These are phyloP conservation scores for Xylaria curta DNA, from an alignment of 495 filamentous ascomycete species.

Conservation along the genomic window DNA sequence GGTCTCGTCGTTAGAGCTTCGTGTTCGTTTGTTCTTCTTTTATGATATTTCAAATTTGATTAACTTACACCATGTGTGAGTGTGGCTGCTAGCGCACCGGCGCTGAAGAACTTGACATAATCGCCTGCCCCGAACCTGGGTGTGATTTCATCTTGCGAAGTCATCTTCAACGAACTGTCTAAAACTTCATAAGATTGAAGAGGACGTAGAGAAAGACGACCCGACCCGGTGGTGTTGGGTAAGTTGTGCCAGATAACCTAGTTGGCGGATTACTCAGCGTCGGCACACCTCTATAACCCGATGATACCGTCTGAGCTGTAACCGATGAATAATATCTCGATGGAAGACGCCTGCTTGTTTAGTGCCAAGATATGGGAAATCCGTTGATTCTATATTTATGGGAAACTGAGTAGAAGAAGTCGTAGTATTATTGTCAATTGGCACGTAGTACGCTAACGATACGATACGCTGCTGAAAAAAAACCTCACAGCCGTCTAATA, in stretches of 20 bases:
- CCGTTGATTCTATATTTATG: background rate
- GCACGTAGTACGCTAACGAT: background rate
- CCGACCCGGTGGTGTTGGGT: background rate
- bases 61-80: conserved; percentile 79
- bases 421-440: background rate
- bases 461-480: background rate
- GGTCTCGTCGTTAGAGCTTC: background rate
- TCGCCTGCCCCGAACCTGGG: conserved; percentile 37
- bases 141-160: conserved; percentile 28
- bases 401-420: background rate
- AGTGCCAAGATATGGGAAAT: background rate
- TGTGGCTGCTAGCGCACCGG: conserved; percentile 83
- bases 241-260: background rate
- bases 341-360: background rate
- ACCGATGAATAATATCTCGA: background rate
- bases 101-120: conserved; percentile 79
- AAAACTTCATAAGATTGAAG: background rate
- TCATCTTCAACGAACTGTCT: conserved; percentile 25
- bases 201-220: background rate
- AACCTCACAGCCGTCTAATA: background rate
- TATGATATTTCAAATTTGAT: no score
- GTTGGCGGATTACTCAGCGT: conserved; percentile 23
- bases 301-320: background rate
- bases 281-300: background rate
- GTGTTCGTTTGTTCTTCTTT: background rate